Evolutionary conservation across 1,284 basidiomycete genomes (phyloP).

Genomic region (Prillingera fragicola): DNA sequence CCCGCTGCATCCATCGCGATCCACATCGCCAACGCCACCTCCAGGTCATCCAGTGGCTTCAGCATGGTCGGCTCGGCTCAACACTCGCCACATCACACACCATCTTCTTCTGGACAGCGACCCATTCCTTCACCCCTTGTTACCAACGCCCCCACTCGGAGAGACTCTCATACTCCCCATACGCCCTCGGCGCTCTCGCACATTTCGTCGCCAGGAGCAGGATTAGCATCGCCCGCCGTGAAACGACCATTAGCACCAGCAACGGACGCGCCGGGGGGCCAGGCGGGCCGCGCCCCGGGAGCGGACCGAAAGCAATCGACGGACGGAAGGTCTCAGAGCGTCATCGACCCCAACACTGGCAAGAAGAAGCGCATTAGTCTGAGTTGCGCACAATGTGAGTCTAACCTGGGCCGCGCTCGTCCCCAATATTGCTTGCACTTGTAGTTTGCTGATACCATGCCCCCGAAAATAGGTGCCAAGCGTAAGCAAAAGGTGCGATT

Average conservation of each 20-base stretch:
- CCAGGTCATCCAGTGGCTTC: no score
- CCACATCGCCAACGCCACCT: no score
- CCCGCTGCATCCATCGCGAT: no score
- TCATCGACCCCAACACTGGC: constrained; percentile 19
- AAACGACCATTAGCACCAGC: constrained; percentile 10
- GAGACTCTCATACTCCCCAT: constrained; percentile 18
- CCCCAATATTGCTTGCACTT: neutral
- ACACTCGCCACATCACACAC: no score
- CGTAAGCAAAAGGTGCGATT: constrained; percentile 43
- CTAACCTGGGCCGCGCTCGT: neutral
- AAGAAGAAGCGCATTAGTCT: constrained; percentile 49
- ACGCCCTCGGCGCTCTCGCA: constrained; percentile 26
- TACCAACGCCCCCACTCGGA: constrained; percentile 9
- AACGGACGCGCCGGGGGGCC: constrained; percentile 6
- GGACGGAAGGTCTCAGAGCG: constrained; percentile 13
- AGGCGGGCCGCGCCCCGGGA: constrained; percentile 1
- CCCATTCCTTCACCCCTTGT: no score
- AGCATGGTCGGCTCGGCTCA: no score
- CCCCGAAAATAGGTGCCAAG: constrained; percentile 34
- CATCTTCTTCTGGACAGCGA: no score
- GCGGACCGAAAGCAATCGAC: constrained; percentile 21
- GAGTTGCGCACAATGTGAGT: constrained; percentile 48
- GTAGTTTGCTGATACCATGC: constrained; percentile 4
- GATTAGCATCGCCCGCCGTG: constrained; percentile 6
- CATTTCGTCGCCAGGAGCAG: constrained; percentile 21